Base-by-base conservation (phyloP, 129 eudicot genomes). In the Lonicera japonica region DNA sequence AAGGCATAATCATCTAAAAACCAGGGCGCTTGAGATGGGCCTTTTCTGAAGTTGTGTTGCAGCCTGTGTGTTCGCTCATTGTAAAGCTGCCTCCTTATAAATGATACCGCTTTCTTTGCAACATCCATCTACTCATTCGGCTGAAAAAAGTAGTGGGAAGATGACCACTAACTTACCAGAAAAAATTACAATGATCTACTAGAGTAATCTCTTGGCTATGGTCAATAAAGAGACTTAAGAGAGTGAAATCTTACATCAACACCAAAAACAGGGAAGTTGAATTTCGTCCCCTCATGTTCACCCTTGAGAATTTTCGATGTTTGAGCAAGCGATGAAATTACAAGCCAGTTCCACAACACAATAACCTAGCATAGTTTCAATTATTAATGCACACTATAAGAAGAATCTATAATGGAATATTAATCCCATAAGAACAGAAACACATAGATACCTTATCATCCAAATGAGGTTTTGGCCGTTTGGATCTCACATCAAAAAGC, bases 361-460 rank as follows among this genome's bases (percentile, higher is more conserved):
- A 90, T 90, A 21, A 90, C 94, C 97, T 90, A 60, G 14, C 22
- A 66, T 21, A 22, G 21, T 47, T n/a, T 5, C 20, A 22, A 15
- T 47, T 41, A 24, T 62, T 43, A 21, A 8, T 13, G 55, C 16
- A 12, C 11, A 36, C 1, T 12, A 50, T 29, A 21, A 63, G 10
- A 18, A 51, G 7, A 8, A 19, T 9, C 5, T 8, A 36, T 22
- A 17, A 39, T 5, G 15, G 16, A 45, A 12, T 21, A 58, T 25
- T 25, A 61, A 51, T 13, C 56, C 11, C 11, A 46, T 40, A n/a
- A n/a, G n/a, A n/a, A n/a, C n/a, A n/a, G n/a, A n/a, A n/a, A n/a
- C n/a, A n/a, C n/a, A n/a, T n/a, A n/a, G n/a, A 0, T 64, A 90
- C 97, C 94, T 90, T 90, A 74, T 87, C 95, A 69, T 90, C 97